Evolutionary conservation across 768 basidiomycete species (phyloP).

Genomic region (Pleurotus cornucopiae): DNA sequence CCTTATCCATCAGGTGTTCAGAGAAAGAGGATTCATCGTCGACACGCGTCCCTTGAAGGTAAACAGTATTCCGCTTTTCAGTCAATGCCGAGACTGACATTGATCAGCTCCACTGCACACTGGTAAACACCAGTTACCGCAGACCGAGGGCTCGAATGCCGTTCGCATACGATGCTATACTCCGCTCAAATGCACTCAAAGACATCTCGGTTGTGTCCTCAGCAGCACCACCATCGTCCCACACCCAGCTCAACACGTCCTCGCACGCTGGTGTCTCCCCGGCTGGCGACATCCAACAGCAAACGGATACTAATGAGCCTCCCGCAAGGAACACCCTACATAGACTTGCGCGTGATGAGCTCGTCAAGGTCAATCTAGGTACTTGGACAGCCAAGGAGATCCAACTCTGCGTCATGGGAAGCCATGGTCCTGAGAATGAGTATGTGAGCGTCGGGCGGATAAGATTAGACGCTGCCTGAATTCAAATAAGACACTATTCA

Average conservation of each 20-base stretch:
- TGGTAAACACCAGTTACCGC: slow-evolving; percentile 45
- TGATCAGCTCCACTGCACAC: slow-evolving; percentile 42
- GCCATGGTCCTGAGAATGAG: slow-evolving; percentile 56
- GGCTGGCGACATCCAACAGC: background rate
- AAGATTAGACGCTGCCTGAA: background rate
- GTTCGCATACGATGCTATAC: slow-evolving; percentile 37
- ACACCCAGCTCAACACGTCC: background rate
- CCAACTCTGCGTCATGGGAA: slow-evolving; percentile 71
- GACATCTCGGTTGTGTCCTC: background rate
- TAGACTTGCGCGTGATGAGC: background rate
- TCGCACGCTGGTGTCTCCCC: background rate
- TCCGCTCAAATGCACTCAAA: slow-evolving; percentile 16
- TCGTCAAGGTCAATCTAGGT: slow-evolving; percentile 45
- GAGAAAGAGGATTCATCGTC: slow-evolving; percentile 34
- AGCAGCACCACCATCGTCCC: background rate
- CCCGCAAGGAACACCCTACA: background rate
- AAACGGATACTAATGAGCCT: background rate
- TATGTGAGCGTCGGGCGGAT: slow-evolving; percentile 49
- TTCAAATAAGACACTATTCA: too few relatives aligned
- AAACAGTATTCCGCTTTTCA: background rate
- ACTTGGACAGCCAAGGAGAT: slow-evolving; percentile 49
- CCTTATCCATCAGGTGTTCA: slow-evolving; percentile 36
- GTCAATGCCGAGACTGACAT: slow-evolving; percentile 1
- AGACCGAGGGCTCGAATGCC: slow-evolving; percentile 25
- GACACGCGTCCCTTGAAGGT: slow-evolving; percentile 52